Conservation (phyloP, 2,329 filamentous ascomycete genomes). For the Alternaria triticimaculans region DNA sequence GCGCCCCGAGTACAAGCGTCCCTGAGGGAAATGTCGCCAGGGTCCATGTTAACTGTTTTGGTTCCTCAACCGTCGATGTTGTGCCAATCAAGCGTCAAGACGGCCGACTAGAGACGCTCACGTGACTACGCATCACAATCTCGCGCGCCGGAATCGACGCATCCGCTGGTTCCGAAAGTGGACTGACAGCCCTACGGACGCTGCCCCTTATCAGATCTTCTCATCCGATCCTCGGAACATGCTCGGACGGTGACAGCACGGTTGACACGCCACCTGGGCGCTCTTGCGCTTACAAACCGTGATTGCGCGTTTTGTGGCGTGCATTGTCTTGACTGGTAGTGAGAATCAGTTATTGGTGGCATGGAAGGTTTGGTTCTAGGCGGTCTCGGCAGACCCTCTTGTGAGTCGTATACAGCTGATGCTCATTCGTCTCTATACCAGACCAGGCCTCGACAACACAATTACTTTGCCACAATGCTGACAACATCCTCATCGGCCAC, state of each 20-base stretch:
- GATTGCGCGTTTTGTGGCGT: not conserved
- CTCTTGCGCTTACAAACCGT: not conserved
- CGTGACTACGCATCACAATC: conserved; percentile 10
- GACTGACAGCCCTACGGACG: conserved; percentile 19
- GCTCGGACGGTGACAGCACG: conserved; percentile 10
- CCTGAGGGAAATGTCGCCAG: not conserved
- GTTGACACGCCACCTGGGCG: conserved; percentile 21
- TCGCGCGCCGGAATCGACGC: conserved; percentile 9
- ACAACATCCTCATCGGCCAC: conserved; percentile 76
- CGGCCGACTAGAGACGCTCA: not conserved
- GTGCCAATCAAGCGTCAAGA: conserved; percentile 11
- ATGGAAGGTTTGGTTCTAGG: not conserved
- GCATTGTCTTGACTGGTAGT: not conserved
- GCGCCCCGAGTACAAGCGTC: conserved; percentile 7
- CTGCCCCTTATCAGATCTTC: conserved; percentile 19
- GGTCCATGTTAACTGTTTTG: not conserved
- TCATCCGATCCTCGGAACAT: conserved; percentile 20
- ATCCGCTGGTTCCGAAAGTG: conserved; percentile 13
- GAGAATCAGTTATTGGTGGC: not conserved
- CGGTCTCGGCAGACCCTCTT: not conserved
- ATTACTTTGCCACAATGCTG: conserved; percentile 61
- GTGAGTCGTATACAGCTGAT: not conserved
- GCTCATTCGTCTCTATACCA: not conserved
- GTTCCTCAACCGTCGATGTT: not conserved
- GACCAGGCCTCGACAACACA: not conserved